Evolutionary conservation across 2,329 filamentous ascomycete genomes (phyloP).

Genomic region (Arthrobotrys pseudoclavata): DNA sequence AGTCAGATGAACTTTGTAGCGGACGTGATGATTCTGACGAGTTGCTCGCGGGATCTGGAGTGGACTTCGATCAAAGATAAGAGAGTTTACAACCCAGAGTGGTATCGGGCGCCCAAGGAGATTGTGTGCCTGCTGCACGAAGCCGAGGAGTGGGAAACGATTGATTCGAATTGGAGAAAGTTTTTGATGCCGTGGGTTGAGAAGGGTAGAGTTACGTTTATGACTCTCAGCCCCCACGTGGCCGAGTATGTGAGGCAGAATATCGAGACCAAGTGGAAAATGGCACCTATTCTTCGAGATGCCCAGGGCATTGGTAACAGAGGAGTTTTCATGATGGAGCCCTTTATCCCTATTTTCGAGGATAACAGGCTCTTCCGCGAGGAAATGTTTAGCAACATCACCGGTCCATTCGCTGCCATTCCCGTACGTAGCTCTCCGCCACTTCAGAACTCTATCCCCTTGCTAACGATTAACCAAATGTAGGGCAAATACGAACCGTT

Average conservation of each 20-base stretch:
- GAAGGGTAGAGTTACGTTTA: constrained; percentile 61
- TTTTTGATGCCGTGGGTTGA: constrained; percentile 62
- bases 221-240: constrained; percentile 63
- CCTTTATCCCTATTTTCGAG: constrained; percentile 56
- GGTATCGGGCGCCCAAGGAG: constrained; percentile 55
- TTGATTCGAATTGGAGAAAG: constrained; percentile 40
- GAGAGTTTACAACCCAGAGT: constrained; percentile 50
- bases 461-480: constrained; percentile 50
- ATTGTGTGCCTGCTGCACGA: constrained; percentile 60
- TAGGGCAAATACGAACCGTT: constrained; percentile 64
- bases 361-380: constrained; percentile 43
- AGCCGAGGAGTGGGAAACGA: constrained; percentile 49
- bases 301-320: constrained; percentile 33
- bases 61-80: constrained; percentile 56
- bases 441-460: background rate
- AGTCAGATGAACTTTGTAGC: constrained; percentile 56
- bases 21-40: constrained; percentile 59
- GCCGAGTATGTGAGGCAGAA: constrained; percentile 61
- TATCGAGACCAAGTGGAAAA: constrained; percentile 60
- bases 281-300: constrained; percentile 47
- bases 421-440: constrained; percentile 29
- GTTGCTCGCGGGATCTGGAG: constrained; percentile 58
- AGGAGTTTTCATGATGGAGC: constrained; percentile 49
- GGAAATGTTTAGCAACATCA: constrained; percentile 51
- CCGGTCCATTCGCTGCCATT: constrained; percentile 57